These are phyloP conservation scores for Agroathelia rolfsii DNA, from an alignment of 1,284 basidiomycete species.

Conservation along the genomic window DNA sequence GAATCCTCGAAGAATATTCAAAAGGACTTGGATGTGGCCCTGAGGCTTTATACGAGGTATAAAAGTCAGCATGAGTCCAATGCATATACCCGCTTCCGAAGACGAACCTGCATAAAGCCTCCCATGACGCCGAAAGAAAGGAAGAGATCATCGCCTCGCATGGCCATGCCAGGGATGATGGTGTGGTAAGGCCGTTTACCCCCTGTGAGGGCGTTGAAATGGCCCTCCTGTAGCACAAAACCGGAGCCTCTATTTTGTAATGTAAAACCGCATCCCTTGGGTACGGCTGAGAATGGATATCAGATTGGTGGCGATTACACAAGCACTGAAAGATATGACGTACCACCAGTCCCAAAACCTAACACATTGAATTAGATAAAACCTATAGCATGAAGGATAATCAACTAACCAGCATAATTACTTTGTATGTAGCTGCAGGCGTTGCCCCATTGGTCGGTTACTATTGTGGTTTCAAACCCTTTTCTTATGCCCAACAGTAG, in stretches of 20 bases:
- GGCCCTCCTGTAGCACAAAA: constrained; percentile 71
- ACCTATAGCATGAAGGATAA: neutral
- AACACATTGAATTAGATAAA: constrained; percentile 7
- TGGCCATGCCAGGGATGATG: constrained; percentile 89
- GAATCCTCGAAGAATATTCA: constrained; percentile 84
- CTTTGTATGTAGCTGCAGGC: constrained; percentile 93
- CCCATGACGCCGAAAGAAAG: constrained; percentile 91
- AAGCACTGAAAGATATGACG: constrained; percentile 4
- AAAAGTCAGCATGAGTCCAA: constrained; percentile 1
- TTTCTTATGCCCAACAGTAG: too few species aligned
- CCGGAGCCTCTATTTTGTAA: constrained; percentile 88
- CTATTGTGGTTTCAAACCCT: constrained; percentile 23
- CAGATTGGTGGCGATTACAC: constrained; percentile 1
- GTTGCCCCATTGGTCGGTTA: constrained; percentile 85
- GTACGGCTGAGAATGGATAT: constrained; percentile 49
- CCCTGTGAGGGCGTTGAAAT: constrained; percentile 75
- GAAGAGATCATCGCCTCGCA: constrained; percentile 75
- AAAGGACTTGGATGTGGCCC: constrained; percentile 89
- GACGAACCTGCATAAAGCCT: constrained; percentile 82
- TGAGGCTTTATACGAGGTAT: constrained; percentile 50
- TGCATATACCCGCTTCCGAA: neutral
- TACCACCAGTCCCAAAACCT: constrained; percentile 76
- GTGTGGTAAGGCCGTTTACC: constrained; percentile 93
- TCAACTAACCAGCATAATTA: constrained; percentile 66
- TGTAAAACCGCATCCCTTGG: constrained; percentile 90